Percentiles rank a stretch among this genome's conserved stretches.
These are phyloP conservation scores for Cladosporium sp. DNA, from an alignment of 2,329 filamentous ascomycete species.

Conservation along the genomic window DNA sequence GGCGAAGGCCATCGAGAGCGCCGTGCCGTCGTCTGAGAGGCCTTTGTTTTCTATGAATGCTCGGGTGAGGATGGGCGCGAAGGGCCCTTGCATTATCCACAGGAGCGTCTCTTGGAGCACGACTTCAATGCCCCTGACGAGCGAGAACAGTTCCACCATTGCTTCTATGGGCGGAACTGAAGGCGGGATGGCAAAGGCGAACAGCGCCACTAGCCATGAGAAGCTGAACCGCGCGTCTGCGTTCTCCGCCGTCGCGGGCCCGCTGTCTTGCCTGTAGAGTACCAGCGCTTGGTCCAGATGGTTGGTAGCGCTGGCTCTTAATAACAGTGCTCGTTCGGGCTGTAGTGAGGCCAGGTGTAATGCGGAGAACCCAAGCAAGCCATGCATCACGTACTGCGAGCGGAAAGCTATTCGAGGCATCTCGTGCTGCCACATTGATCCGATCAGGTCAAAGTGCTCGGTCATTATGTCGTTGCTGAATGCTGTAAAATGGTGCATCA, in stretches of 20 bases:
- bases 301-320: conserved; percentile 24
- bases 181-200: conserved; percentile 24
- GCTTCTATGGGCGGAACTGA: conserved; percentile 25
- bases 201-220: conserved; percentile 24
- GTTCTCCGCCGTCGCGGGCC: conserved; percentile 18
- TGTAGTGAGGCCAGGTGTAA: conserved; percentile 25
- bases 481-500: conserved; percentile 26
- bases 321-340: conserved; percentile 17
- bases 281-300: conserved; percentile 27
- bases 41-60: conserved; percentile 7
- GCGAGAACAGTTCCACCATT: conserved; percentile 23
- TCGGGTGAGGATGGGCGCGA: conserved; percentile 23
- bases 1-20: conserved; percentile 8
- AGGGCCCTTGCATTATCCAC: conserved; percentile 25
- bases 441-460: conserved; percentile 18
- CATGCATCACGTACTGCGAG: conserved; percentile 26
- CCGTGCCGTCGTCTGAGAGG: background rate
- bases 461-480: conserved; percentile 17
- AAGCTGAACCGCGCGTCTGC: conserved; percentile 26
- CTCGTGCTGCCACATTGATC: conserved; percentile 24
- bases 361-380: conserved; percentile 25
- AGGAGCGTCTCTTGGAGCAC: conserved; percentile 22
- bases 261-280: conserved; percentile 19
- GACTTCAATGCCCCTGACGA: conserved; percentile 23
- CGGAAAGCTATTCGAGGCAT: conserved; percentile 23